Base-by-base conservation (phyloP, 2,329 filamentous ascomycete genomes). In the Diplodia seriata region DNA sequence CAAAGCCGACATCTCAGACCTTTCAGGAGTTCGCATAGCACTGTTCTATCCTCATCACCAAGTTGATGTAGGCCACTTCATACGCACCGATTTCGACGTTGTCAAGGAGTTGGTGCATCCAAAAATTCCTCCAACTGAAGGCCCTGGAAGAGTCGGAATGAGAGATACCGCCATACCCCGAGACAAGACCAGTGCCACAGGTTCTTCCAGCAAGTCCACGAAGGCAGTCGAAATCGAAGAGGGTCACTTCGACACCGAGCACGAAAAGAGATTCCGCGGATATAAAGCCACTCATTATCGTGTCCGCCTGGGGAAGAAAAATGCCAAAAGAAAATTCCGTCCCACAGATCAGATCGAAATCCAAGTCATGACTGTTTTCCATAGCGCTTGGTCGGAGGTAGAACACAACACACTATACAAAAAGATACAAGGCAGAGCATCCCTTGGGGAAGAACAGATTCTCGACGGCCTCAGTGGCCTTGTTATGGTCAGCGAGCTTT, bases 11-110 rank as follows among this genome's bases (percentile, higher is more conserved):
- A 47, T 61, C 18, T 20, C 26, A 1, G 56, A 61, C 5, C 36
- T 61, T 11, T n/a, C 36, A 3, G 56, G 56, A 5, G 56, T 61
- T 7, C 56, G 56, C 4, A 61, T 61, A 15, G 56, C 36, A 9
- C 38, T 61, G 2, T 47, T 26, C 56, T 61, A 26, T 15, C 56
- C 56, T 11, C 14, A 61, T 20, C 23, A 61, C 9, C 4, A n/a
- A 3, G 4, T 1, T 4, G 2, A 0, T 1, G 36, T 47, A 6
- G 20, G 40, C 8, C n/a, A 11, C 2, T 15, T 47, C 7, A 26
- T 61, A 18, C 1, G 5, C 1, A 4, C 47, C 1, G 12, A 14
- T 3, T 61, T 61, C 38, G 3, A 61, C 4, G n/a, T 47, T 1
- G 20, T 43, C 4, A 8, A 47, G 12, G 9, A 26, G 18, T 15